A percentile compares a stretch with the other conserved stretches of the same genome.
Conservation (phyloP, 1,139 yeast species). For the Kodamaea arcana region DNA sequence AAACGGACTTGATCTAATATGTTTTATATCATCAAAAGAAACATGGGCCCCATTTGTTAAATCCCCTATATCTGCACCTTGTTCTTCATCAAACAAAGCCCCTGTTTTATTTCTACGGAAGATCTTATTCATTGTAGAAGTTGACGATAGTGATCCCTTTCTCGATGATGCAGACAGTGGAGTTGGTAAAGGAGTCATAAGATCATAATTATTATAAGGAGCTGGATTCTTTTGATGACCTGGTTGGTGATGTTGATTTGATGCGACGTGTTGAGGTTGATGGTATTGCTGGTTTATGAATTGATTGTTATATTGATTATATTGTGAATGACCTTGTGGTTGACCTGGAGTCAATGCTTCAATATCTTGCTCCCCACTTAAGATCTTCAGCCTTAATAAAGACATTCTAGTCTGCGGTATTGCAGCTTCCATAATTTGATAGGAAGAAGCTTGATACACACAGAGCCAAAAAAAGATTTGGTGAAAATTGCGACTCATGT, state of each 20-base stretch:
- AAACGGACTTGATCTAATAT: conserved; percentile 61
- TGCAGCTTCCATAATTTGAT: conserved; percentile 16
- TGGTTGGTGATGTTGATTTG: conserved; percentile 2
- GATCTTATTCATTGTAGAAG: conserved; percentile 35
- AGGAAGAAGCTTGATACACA: background rate
- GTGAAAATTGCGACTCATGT: too few relatives aligned
- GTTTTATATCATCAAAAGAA: conserved; percentile 61
- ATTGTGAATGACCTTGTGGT: conserved; percentile 9
- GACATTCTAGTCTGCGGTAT: conserved; percentile 12
- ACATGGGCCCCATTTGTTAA: conserved; percentile 38
- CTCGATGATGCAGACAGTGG: conserved; percentile 15
- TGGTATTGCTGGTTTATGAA: background rate
- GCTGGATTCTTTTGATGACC: background rate
- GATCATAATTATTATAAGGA: conserved; percentile 17
- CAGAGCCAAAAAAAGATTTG: background rate
- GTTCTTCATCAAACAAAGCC: conserved; percentile 48
- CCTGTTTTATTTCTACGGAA: conserved; percentile 37
- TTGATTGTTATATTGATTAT: conserved; percentile 9
- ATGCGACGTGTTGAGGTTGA: conserved; percentile 2
- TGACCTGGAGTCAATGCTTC: conserved; percentile 18
- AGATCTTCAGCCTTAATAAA: conserved; percentile 30
- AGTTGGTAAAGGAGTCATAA: conserved; percentile 17
- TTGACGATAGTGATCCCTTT: conserved; percentile 44
- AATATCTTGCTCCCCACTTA: conserved; percentile 28
- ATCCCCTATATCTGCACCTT: conserved; percentile 45